Evolutionary conservation across 2,329 filamentous ascomycete species (phyloP).

Genomic region (Rosellinia necatrix): DNA sequence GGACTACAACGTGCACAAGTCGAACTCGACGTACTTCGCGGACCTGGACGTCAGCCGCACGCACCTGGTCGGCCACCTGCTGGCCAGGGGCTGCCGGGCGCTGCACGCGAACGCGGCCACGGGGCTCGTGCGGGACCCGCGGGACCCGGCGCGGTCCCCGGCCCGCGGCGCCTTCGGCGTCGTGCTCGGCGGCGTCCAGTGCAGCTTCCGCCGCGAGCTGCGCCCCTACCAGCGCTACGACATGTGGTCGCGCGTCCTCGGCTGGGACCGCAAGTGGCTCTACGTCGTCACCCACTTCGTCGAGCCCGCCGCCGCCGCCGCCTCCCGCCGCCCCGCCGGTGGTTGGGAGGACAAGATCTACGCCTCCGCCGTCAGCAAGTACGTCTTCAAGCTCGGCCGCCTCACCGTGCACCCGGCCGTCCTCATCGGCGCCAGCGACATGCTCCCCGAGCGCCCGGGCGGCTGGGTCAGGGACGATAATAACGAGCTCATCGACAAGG

Average conservation of each 20-base stretch:
- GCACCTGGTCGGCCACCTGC: conserved; percentile 74
- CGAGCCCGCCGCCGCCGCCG: conserved; percentile 60
- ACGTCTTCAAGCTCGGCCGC: conserved; percentile 80
- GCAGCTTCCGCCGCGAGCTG: conserved; percentile 76
- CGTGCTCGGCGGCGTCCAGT: conserved; percentile 73
- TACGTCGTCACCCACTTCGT: conserved; percentile 78
- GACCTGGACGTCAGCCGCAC: conserved; percentile 85
- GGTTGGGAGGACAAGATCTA: conserved; percentile 67
- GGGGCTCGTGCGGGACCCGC: conserved; percentile 55
- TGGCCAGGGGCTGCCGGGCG: conserved; percentile 61
- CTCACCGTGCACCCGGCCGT: conserved; percentile 84
- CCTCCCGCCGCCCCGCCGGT: conserved; percentile 50
- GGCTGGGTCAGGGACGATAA: conserved; percentile 61
- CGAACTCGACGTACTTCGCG: conserved; percentile 83
- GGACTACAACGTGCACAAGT: conserved; percentile 86
- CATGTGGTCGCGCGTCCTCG: conserved; percentile 71
- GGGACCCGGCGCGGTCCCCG: conserved; percentile 47
- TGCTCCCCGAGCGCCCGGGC: conserved; percentile 75
- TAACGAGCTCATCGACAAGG: too few species aligned
- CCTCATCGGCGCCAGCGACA: conserved; percentile 69
- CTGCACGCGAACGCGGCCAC: conserved; percentile 55
- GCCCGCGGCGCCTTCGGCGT: conserved; percentile 62
- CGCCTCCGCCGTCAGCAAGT: conserved; percentile 76
- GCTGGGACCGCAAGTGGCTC: conserved; percentile 83
- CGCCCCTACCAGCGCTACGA: conserved; percentile 71